Evolutionary conservation across 1,284 basidiomycete genomes (phyloP).

Genomic region (Wallemia hederae): DNA sequence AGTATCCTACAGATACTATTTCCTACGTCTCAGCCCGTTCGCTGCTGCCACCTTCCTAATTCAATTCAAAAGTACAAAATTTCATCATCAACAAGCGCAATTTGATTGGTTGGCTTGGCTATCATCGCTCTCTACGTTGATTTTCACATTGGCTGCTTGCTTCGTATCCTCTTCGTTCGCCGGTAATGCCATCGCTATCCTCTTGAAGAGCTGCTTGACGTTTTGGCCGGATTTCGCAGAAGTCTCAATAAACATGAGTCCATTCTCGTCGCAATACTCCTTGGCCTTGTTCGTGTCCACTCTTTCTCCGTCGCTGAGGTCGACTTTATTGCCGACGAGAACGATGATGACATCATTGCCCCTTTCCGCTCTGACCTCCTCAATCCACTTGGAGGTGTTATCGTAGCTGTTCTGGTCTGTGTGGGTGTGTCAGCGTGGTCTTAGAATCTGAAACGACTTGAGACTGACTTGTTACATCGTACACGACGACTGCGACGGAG

Average conservation of each 20-base stretch:
- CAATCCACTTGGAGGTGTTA: constrained; percentile 97
- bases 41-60: too few species aligned
- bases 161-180: constrained; percentile 61
- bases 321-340: constrained; percentile 95
- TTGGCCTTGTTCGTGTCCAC: constrained; percentile 97
- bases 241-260: constrained; percentile 98
- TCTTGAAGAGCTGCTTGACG: constrained; percentile 95
- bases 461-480: constrained; percentile 81
- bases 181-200: constrained; percentile 91
- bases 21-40: too few species aligned
- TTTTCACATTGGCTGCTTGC: constrained; percentile 30
- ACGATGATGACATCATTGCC: constrained; percentile 98
- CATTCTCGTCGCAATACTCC: constrained; percentile 64
- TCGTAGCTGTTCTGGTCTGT: constrained; percentile 88
- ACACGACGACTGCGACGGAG: constrained; percentile 90
- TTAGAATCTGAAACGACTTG: not conserved
- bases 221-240: constrained; percentile 98
- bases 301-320: constrained; percentile 85
- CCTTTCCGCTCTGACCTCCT: constrained; percentile 89
- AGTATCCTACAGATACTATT: too few species aligned
- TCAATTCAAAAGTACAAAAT: too few species aligned
- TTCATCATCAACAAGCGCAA: not conserved
- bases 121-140: not conserved
- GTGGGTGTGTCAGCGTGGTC: not conserved
- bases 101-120: not conserved